Conservation (phyloP, 805 yeast species). For the Wickerhamomyces pijperi region DNA sequence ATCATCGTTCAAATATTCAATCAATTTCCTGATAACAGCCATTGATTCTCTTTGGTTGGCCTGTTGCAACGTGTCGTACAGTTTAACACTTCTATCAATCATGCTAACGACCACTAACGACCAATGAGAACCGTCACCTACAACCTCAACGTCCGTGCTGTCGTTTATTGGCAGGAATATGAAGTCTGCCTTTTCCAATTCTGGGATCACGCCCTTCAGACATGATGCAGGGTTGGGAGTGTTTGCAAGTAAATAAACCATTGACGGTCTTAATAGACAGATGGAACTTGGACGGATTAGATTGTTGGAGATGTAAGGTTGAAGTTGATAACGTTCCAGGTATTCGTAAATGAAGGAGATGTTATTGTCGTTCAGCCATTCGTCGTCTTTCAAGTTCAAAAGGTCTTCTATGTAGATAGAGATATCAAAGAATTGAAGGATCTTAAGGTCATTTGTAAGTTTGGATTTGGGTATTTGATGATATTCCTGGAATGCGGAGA, state of each 20-base stretch:
- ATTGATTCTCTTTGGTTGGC: conserved; percentile 17
- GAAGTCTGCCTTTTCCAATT: conserved; percentile 30
- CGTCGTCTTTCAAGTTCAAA: conserved; percentile 44
- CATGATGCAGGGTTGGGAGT: conserved; percentile 30
- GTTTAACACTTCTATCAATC: conserved; percentile 33
- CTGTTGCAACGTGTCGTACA: conserved; percentile 43
- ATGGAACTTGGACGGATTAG: conserved; percentile 20
- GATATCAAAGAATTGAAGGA: conserved; percentile 43
- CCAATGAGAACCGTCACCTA: conserved; percentile 73
- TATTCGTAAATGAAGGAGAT: conserved; percentile 53
- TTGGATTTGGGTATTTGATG: background rate
- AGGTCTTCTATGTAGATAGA: conserved; percentile 50
- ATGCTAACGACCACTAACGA: conserved; percentile 45
- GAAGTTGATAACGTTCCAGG: conserved; percentile 26
- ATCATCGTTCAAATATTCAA: conserved; percentile 8
- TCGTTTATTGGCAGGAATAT: conserved; percentile 63
- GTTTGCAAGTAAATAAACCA: conserved; percentile 50
- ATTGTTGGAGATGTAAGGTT: conserved; percentile 11
- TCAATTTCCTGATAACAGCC: conserved; percentile 14
- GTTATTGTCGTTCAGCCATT: conserved; percentile 69
- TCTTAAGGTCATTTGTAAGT: conserved; percentile 9
- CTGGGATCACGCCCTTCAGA: conserved; percentile 34
- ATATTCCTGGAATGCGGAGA: conserved; percentile 7
- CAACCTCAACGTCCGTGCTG: conserved; percentile 44
- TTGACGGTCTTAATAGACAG: conserved; percentile 43